A percentile compares a stretch with the other conserved stretches of the same genome.
These are phyloP conservation scores for Sclerotinia nivalis DNA, from an alignment of 2,329 filamentous ascomycete genomes.

Conservation along the genomic window DNA sequence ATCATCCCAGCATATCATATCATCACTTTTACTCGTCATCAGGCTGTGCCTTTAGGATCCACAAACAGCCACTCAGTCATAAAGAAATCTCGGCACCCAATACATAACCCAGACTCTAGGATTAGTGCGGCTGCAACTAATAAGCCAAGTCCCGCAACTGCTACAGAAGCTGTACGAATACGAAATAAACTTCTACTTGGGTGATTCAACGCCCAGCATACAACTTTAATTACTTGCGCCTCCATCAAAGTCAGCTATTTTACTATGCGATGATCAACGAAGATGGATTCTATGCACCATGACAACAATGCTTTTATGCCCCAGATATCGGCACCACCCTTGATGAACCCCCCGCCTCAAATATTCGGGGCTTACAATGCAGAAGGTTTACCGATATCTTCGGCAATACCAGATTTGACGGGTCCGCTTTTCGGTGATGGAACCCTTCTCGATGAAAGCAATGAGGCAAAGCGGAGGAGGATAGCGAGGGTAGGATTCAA, in stretches of 20 bases:
- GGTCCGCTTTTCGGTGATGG: conserved; percentile 62
- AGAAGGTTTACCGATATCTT: conserved; percentile 59
- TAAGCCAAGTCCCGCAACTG: conserved; percentile 5
- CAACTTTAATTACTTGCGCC: background rate
- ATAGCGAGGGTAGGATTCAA: conserved; percentile 59
- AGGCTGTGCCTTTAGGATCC: conserved; percentile 6
- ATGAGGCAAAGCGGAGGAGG: conserved; percentile 69
- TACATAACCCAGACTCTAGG: background rate
- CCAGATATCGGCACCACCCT: conserved; percentile 58
- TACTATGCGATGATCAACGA: conserved; percentile 29
- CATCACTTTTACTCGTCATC: conserved; percentile 5
- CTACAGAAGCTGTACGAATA: conserved; percentile 18
- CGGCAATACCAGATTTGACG: conserved; percentile 57
- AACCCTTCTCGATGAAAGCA: conserved; percentile 62
- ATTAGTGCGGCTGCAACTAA: background rate
- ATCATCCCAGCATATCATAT: background rate
- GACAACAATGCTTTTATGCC: conserved; percentile 48
- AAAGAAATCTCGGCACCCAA: conserved; percentile 1
- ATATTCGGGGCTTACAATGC: conserved; percentile 65
- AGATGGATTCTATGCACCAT: conserved; percentile 28
- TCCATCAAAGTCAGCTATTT: background rate
- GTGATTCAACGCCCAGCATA: background rate
- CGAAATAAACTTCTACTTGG: conserved; percentile 3
- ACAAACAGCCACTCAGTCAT: conserved; percentile 13
- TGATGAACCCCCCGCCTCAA: conserved; percentile 68